A percentile compares a stretch with the other conserved stretches of the same genome.
phyloP scores from a whole-genome alignment of 176 grass and related monocot genomes.

The Aegilops sharonensis region DNA sequence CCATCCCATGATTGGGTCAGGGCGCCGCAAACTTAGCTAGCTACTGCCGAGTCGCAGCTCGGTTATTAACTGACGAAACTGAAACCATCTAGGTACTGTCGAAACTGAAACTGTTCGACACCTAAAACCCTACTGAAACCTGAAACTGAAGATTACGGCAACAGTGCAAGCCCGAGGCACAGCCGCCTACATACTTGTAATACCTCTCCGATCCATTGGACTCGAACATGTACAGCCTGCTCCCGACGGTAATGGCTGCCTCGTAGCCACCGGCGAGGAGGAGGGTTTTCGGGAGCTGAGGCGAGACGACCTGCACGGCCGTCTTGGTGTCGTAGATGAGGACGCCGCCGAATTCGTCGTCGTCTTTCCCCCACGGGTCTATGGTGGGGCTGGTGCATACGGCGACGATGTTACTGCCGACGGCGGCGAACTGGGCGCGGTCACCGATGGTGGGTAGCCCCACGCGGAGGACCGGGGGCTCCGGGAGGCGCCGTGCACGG shows the following conservation, averaged over 20 bases:
- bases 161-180: neutral
- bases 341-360: neutral
- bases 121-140: no score
- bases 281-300: neutral
- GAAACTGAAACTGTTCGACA: no score
- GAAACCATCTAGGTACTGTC: no score
- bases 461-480: neutral
- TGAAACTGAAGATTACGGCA: no score
- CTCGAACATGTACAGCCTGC: neutral
- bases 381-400: neutral
- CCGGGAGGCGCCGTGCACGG: neutral
- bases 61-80: no score
- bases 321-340: neutral
- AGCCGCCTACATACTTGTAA: neutral
- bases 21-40: no score
- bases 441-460: neutral
- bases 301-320: neutral
- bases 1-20: no score
- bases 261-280: neutral
- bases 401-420: neutral
- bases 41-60: no score
- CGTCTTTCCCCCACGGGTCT: neutral
- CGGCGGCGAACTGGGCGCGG: neutral
- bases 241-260: neutral
- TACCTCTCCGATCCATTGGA: neutral